Evolutionary conservation across 2,329 filamentous ascomycete species (phyloP), one percentile per base, ranked within the genome.

Genomic region (Amphichorda felina): DNA sequence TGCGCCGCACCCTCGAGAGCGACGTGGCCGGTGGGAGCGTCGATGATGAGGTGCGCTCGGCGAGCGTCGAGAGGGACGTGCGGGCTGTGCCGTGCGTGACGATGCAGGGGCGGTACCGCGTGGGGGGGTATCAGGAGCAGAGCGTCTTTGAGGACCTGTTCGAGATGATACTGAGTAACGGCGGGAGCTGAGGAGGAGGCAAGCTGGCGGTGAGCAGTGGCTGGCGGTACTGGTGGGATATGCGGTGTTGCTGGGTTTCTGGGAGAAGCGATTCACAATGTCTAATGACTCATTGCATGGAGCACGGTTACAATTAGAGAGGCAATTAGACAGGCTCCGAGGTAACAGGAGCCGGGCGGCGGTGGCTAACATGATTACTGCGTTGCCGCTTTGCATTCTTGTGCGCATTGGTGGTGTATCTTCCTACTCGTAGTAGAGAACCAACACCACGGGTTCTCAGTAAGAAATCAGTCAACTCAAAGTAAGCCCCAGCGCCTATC

Each of bases 11-110:
- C 22, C 47, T 66, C 8, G 42, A 41, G 15, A 49, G 51, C 25
- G 48, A 51, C 19, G 46, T 49, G 16, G 41, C 43, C 13, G 54
- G 44, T 2, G 36, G 43, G 9, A 33, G 40, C 8, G 44, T 61
- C 11, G 55, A 61, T 39, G 45, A 45, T 7, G 49, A 56, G 38
- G 53, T 52, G 2, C 36, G 47, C 30, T 41, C 32, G 7, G 54
- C 56, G 3, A 45, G 41, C 29, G 45, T 45, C 17, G 41, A 45
- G 9, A 42, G 46, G 4, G 55, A 54, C 6, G 57, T 88, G 36
- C 65, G 64, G 38, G 82, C 82, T 0, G 82, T 88, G 44, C 82
- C 83, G 13, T 77, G 80, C 45, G 84, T 84, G 47, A 76, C 75
- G 2, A 68, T 89, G 34, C 79, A 86, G 49, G 73, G 68, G 2